Evolutionary conservation across 129 eudicot genomes (phyloP).

Genomic region (Artemisia argyi): DNA sequence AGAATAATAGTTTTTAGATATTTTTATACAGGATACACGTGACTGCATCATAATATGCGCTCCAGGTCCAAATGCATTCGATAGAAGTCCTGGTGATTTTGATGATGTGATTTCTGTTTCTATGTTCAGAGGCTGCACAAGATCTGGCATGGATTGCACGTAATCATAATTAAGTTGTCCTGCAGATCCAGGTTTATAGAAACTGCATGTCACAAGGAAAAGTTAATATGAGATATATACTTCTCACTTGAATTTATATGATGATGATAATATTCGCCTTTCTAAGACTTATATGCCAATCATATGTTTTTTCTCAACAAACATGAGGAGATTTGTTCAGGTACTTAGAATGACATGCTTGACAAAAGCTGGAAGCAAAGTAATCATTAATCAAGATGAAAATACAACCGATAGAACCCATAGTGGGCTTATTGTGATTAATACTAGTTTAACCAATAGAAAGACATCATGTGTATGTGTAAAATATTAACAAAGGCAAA

Average conservation of each 20-base stretch:
- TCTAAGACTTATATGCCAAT: too few relatives aligned
- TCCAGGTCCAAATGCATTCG: slow-evolving; percentile 35
- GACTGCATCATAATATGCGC: slow-evolving; percentile 45
- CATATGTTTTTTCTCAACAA: too few relatives aligned
- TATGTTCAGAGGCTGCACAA: slow-evolving; percentile 44
- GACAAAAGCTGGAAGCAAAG: not conserved
- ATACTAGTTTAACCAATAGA: not conserved
- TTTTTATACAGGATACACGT: slow-evolving; percentile 58
- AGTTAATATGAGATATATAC: not conserved
- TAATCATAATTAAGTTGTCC: slow-evolving; percentile 29
- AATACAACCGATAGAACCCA: not conserved
- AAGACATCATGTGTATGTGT: too few relatives aligned
- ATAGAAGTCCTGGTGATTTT: slow-evolving; percentile 38
- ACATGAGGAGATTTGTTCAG: not conserved
- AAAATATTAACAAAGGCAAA: too few relatives aligned
- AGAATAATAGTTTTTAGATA: slow-evolving; percentile 31
- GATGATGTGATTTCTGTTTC: slow-evolving; percentile 30
- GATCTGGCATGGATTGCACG: slow-evolving; percentile 37
- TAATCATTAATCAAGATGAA: not conserved
- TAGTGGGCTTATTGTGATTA: not conserved
- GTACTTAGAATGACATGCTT: not conserved
- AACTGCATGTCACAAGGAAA: slow-evolving; percentile 38
- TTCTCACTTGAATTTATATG: too few relatives aligned
- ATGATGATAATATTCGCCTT: too few relatives aligned
- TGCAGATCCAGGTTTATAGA: slow-evolving; percentile 47